Evolutionary conservation across 768 basidiomycete genomes (phyloP), one percentile per base, ranked within the genome.

Genomic region (Sistotremastrum niveocremeum): DNA sequence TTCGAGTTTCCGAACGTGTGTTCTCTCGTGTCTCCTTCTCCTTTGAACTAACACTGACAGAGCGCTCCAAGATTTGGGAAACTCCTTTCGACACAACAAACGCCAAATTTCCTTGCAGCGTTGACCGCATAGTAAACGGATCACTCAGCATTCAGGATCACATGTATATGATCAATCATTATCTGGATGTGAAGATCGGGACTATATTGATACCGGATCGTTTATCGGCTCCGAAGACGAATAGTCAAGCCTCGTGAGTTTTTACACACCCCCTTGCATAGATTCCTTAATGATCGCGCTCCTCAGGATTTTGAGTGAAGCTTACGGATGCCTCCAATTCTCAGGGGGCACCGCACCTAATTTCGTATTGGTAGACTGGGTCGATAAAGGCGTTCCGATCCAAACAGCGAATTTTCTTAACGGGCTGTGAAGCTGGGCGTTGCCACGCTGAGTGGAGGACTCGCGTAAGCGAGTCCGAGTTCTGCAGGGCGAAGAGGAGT

Each of bases 91-190:
- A 62, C 37, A 62, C 67, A 5, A 76, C 73, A 4, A 62, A 77
- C 51, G 34, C 65, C 5, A 62, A 53, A 7, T 77, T 77, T 59
- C 73, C 76, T 0, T 79, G 77, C 56, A 63, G 57, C 12, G 68
- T 77, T 30, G 65, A 77, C 49, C 69, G 76, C 35, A 74, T 66
- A 31, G 20, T 20, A 20, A 52, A 52, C 11, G 75, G 75, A 0
- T 70, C 74, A 5, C 63, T 76, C 20, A 52, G 67, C 4, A 65
- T 64, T 1, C 57, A 57, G 30, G 74, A 76, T 45, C 76, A 79
- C 52, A 71, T 71, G 55, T 73, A 76, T 54, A 59, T 77, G 60
- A 73, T 77, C 57, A 79, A 77, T 55, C 77, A 79, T 50, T 72
- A 68, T 7, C 60, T 77, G 43, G 62, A 76, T 35, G 10, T 62